Evolutionary conservation across 257 asterid genomes (phyloP), one percentile per base, ranked within the genome.

Genomic region (Solanum piurae): DNA sequence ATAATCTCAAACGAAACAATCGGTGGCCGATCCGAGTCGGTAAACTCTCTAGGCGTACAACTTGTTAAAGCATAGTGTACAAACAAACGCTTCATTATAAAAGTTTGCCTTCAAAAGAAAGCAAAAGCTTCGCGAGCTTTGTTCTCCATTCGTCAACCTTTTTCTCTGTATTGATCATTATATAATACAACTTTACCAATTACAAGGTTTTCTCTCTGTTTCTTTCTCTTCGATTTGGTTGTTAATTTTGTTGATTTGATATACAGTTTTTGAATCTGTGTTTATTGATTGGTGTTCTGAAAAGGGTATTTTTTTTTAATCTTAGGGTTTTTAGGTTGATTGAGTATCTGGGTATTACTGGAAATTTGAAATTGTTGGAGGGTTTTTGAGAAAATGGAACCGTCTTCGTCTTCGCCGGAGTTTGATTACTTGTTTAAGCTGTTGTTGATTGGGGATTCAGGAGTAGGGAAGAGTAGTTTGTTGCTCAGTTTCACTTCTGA

Each of bases 401-500:
- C 93, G 25, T 92, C 94, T 9, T 91, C 94, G 12, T 46, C 94
- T 58, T 69, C 88, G 9, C 90, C 90, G 84, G 95, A 92, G 49
- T 92, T 92, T 31, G 93, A 91, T 87, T 94, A 91, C 82, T 55
- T 90, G 90, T 90, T 91, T 84, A 89, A 91, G 89, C 55, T 91
- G 87, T 88, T 88, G 69, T 25, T 92, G 49, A 91, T 96, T n/a
- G 98, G 98, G 31, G 98, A 96, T 92, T 96, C 99, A 74, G 99
- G 99, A 72, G 99, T 96, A 86, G 99, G 99, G 40, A 96, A 96
- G 88, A 96, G 99, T 60, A 94, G 90, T 80, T 95, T 96, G 71
- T 89, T 96, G 93, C 98, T 96, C 86, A 94, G 99, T 89, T 96
- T 96, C 89, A 96, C 98, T 69, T 92, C 98, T 83, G 96, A 96